A percentile compares a stretch with the other conserved stretches of the same genome.
phyloP scores from a whole-genome alignment of 202 grass and related monocot genomes.

The Musa balbisiana region DNA sequence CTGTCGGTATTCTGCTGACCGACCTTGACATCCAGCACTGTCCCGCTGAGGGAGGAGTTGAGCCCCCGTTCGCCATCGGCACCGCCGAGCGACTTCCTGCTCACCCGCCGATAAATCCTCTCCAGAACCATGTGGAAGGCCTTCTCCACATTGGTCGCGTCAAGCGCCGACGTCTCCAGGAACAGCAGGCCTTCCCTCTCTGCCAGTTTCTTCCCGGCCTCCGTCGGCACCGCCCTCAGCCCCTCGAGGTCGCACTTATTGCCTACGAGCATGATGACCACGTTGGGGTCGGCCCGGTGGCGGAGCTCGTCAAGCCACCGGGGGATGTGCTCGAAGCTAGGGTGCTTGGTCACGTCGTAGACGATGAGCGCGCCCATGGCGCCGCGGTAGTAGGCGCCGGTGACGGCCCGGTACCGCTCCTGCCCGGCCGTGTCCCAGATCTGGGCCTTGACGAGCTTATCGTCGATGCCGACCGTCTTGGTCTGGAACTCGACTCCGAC shows the following conservation, averaged over 20 bases:
- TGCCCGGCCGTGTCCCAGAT: slow-evolving; percentile 93
- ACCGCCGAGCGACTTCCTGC: background rate
- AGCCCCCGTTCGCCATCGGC: background rate
- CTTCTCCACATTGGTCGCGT: slow-evolving; percentile 55
- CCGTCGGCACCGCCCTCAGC: slow-evolving; percentile 43
- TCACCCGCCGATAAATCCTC: background rate
- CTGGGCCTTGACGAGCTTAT: slow-evolving; percentile 59
- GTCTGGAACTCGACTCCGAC: background rate
- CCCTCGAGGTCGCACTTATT: slow-evolving; percentile 62
- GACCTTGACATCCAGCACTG: background rate
- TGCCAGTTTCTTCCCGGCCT: slow-evolving; percentile 51
- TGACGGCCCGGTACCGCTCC: slow-evolving; percentile 70
- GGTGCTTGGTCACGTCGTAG: slow-evolving; percentile 65
- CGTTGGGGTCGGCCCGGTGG: slow-evolving; percentile 54
- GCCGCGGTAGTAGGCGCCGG: slow-evolving; percentile 64
- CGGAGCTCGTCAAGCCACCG: slow-evolving; percentile 72
- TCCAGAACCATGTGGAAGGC: slow-evolving; percentile 55
- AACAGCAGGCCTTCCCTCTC: slow-evolving; percentile 63
- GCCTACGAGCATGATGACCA: slow-evolving; percentile 66
- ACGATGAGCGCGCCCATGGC: slow-evolving; percentile 60
- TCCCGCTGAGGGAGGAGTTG: background rate
- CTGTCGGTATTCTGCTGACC: background rate
- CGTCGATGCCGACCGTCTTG: background rate
- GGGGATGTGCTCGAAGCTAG: slow-evolving; percentile 69
- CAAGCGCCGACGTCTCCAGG: slow-evolving; percentile 55